Percentiles rank a stretch among this genome's conserved stretches.
These are phyloP conservation scores for Bimuria novae-zelandiae DNA, from an alignment of 2,329 filamentous ascomycete genomes.

Conservation along the genomic window DNA sequence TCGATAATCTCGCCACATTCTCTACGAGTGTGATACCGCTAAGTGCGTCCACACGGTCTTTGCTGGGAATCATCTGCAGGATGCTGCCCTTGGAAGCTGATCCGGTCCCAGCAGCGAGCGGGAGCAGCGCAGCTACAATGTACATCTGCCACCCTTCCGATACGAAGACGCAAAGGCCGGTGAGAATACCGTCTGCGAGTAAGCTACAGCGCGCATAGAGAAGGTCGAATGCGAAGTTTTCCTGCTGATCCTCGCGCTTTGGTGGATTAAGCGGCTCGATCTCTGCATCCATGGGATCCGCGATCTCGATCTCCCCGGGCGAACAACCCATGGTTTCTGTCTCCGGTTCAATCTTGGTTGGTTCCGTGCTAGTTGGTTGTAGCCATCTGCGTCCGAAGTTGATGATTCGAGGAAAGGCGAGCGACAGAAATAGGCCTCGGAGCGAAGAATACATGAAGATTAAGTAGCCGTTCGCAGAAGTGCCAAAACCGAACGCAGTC, in stretches of 20 bases:
- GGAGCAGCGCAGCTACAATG: slow-evolving; percentile 66
- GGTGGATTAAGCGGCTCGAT: slow-evolving; percentile 52
- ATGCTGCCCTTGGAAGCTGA: slow-evolving; percentile 75
- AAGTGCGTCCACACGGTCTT: slow-evolving; percentile 67
- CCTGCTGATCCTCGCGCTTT: slow-evolving; percentile 44
- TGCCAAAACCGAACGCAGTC: slow-evolving; percentile 51
- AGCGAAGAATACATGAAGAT: slow-evolving; percentile 53
- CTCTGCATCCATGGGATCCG: slow-evolving; percentile 57
- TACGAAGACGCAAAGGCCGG: slow-evolving; percentile 65
- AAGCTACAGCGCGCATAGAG: slow-evolving; percentile 70
- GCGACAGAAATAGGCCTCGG: slow-evolving; percentile 51
- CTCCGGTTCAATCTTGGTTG: slow-evolving; percentile 11
- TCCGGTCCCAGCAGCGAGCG: slow-evolving; percentile 70
- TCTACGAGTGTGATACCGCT: slow-evolving; percentile 72
- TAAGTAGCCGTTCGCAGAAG: slow-evolving; percentile 51
- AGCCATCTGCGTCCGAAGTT: slow-evolving; percentile 47
- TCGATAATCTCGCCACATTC: slow-evolving; percentile 67
- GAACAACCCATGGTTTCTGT: slow-evolving; percentile 29
- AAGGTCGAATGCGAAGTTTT: slow-evolving; percentile 66
- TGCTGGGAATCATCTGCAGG: slow-evolving; percentile 68
- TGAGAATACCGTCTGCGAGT: slow-evolving; percentile 67
- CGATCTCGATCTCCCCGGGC: slow-evolving; percentile 37
- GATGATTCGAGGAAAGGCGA: slow-evolving; percentile 53
- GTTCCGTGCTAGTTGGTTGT: slow-evolving; percentile 25
- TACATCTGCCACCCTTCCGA: slow-evolving; percentile 71